Conservation (phyloP, 768 basidiomycete genomes). For the Leccinum olivaceopallidum region DNA sequence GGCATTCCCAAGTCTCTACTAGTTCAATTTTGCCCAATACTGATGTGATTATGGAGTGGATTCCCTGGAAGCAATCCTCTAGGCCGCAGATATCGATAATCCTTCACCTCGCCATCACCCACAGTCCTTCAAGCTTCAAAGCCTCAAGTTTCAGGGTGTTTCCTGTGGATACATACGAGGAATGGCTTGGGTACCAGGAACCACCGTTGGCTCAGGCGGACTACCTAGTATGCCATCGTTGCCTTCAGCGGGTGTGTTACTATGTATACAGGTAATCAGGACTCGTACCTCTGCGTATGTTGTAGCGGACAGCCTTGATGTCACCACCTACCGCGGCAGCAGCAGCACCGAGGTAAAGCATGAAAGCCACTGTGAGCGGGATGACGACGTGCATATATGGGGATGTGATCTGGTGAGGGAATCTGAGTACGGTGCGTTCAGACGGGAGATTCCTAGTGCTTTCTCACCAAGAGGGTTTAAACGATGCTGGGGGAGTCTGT, state of each 20-base stretch:
- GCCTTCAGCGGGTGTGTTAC: not conserved
- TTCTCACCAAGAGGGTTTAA: not conserved
- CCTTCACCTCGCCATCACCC: not conserved
- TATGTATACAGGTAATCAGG: not conserved
- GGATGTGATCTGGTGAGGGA: not conserved
- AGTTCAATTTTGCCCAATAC: not conserved
- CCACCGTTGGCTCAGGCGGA: too few species aligned
- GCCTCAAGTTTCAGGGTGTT: not conserved
- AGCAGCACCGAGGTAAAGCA: not conserved
- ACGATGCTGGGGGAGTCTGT: not conserved
- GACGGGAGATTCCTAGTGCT: not conserved
- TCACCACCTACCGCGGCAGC: not conserved
- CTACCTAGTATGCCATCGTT: not conserved
- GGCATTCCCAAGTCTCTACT: too few species aligned
- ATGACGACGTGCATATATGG: not conserved
- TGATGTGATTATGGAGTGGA: not conserved
- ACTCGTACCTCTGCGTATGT: not conserved
- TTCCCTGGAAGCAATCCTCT: not conserved
- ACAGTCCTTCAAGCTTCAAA: not conserved
- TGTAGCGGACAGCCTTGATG: not conserved
- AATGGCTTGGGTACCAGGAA: not conserved
- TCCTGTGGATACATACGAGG: not conserved
- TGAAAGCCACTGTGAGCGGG: not conserved
- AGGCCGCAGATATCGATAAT: not conserved
- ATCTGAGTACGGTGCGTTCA: not conserved